Evolutionary conservation across 495 filamentous ascomycete genomes (phyloP).

Genomic region (Penicillium daleae): DNA sequence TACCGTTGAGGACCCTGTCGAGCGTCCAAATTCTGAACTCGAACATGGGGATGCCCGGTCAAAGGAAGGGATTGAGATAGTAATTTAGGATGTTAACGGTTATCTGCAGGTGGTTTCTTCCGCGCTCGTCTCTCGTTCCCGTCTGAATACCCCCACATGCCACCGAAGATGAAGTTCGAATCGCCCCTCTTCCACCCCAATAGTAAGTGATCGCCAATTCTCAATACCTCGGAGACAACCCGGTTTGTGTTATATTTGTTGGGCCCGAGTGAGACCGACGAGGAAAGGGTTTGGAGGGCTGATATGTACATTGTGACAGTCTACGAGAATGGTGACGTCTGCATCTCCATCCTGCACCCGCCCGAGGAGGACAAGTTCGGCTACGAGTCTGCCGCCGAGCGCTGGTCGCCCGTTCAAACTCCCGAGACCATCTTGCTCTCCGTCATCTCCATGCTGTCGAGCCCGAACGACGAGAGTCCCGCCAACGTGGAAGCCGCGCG

Average conservation of each 20-base stretch:
- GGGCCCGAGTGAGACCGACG: not conserved
- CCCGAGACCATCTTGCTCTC: constrained; percentile 93
- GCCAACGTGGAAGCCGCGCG: constrained; percentile 93
- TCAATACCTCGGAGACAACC: not conserved
- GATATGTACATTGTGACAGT: constrained; percentile 46
- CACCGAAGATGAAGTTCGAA: constrained; percentile 91
- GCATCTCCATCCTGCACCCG: constrained; percentile 95
- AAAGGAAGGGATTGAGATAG: not conserved
- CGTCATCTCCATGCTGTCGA: constrained; percentile 90
- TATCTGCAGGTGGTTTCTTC: constrained; percentile 78
- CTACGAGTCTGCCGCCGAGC: constrained; percentile 88
- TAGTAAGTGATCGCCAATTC: constrained; percentile 50
- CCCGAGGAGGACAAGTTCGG: constrained; percentile 96
- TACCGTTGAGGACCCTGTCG: not conserved
- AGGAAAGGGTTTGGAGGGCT: not conserved
- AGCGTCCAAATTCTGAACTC: no score
- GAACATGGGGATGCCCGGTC: no score
- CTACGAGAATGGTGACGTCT: constrained; percentile 87
- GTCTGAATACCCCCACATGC: constrained; percentile 81
- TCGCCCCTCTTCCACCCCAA: constrained; percentile 93
- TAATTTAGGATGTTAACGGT: constrained; percentile 5
- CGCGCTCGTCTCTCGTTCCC: constrained; percentile 80
- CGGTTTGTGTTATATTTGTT: not conserved
- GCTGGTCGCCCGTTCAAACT: constrained; percentile 96
- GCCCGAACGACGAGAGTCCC: constrained; percentile 93